phyloP scores from a whole-genome alignment of 2,329 filamentous ascomycete genomes.

The Cylindrodendrum hubeiense region DNA sequence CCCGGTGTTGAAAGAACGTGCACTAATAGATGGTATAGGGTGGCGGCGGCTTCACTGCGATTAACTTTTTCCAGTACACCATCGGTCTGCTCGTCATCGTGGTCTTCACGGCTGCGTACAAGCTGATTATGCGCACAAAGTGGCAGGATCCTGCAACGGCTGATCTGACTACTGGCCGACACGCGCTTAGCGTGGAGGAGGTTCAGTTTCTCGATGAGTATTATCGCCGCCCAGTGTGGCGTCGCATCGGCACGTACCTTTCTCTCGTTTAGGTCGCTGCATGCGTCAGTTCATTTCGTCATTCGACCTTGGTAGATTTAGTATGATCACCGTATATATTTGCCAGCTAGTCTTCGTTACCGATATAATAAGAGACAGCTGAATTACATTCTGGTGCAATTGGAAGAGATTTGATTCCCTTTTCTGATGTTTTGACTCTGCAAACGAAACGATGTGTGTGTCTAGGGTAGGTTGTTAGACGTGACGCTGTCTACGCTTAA shows the following conservation, averaged over 20 bases:
- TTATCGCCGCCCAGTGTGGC: slow-evolving; percentile 13
- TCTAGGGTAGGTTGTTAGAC: neutral
- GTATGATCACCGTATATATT: neutral
- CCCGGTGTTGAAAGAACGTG: neutral
- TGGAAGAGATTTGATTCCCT: neutral
- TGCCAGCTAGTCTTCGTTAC: neutral
- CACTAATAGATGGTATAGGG: neutral
- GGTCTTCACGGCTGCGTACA: slow-evolving; percentile 12
- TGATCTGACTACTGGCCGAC: slow-evolving; percentile 12
- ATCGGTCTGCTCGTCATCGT: slow-evolving; percentile 21
- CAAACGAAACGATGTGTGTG: neutral
- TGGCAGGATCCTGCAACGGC: slow-evolving; percentile 14
- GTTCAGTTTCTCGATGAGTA: slow-evolving; percentile 17
- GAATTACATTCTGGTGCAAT: neutral
- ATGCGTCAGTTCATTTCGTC: neutral
- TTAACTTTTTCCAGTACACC: slow-evolving; percentile 25
- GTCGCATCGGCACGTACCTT: slow-evolving; percentile 19
- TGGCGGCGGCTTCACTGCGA: slow-evolving; percentile 10
- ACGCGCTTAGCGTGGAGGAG: slow-evolving; percentile 4
- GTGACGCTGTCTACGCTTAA: no score
- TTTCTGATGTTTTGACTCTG: neutral
- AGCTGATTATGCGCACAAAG: slow-evolving; percentile 12
- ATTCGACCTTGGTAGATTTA: neutral
- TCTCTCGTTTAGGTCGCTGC: neutral
- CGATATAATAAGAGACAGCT: neutral